Base-by-base conservation (phyloP, 768 basidiomycete genomes). In the Porpolomopsis calyptriformis region DNA sequence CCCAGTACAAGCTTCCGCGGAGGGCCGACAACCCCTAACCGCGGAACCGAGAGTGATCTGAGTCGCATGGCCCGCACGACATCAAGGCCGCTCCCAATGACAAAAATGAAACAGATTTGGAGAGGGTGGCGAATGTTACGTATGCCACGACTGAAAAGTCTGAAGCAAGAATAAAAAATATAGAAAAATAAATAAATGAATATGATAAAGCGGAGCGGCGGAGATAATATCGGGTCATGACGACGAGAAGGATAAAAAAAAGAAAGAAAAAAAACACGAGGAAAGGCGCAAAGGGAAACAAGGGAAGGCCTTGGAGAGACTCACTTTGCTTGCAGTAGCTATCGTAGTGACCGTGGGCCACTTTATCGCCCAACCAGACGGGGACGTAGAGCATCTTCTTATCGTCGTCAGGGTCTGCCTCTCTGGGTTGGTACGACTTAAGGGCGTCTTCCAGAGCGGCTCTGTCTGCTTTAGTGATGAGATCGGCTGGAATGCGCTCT, bases 271-370 rank as follows among this genome's bases (percentile, higher is more conserved):
- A 55, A 40, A 52, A 56, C 22, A 54, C 46, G 29, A 29, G n/a
- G n/a, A n/a, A n/a, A n/a, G n/a, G n/a, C n/a, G n/a, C n/a, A n/a
- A n/a, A n/a, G n/a, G n/a, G n/a, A n/a, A n/a, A n/a, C n/a, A n/a
- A n/a, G n/a, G n/a, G n/a, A n/a, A n/a, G n/a, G n/a, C n/a, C n/a
- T n/a, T n/a, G n/a, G n/a, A n/a, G n/a, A n/a, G n/a, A 77, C 85
- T 63, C 56, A 93, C 91, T 94, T 57, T 85, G 82, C 64, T 99
- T 99, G 76, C 93, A 97, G 62, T 96, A 97, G 0, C 92, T 93
- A 54, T 98, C 92, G 60, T 97, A 96, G 61, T 96, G 92, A 0
- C 84, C 89, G 56, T 91, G 87, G 18, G 89, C 91, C 31, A 91
- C 77, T 60, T 84, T 77, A 55, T 90, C 86, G 55, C 87, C 82